phyloP scores from a whole-genome alignment of 352 stramenopile genomes.

The Aphanomyces stellatus region DNA sequence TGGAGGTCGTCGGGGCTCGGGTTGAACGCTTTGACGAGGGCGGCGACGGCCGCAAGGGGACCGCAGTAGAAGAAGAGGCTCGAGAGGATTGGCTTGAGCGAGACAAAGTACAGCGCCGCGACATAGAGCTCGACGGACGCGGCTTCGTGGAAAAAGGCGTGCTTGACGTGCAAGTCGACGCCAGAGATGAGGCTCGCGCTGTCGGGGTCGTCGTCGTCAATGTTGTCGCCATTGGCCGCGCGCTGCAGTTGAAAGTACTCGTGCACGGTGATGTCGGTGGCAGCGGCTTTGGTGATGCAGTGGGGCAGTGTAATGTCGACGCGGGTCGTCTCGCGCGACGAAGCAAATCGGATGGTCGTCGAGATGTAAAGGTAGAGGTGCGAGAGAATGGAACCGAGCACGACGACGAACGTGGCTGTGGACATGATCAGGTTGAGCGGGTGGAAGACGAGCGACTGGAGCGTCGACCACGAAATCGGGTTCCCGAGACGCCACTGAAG shows the following conservation, averaged over 20 bases:
- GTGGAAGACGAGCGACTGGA: slow-evolving; percentile 1
- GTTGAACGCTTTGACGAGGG: not conserved
- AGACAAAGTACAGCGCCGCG: slow-evolving; percentile 6
- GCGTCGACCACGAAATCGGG: not conserved
- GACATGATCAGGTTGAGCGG: slow-evolving; percentile 4
- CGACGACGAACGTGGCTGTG: not conserved
- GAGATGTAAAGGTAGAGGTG: slow-evolving; percentile 7
- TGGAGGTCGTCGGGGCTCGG: not conserved
- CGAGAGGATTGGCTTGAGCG: not conserved
- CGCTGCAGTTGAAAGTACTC: slow-evolving; percentile 13
- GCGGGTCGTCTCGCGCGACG: not conserved
- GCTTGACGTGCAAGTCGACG: slow-evolving; percentile 3
- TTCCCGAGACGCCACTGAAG: not conserved
- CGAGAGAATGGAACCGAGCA: not conserved
- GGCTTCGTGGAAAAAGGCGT: not conserved
- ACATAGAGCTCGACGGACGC: not conserved
- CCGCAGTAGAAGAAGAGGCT: slow-evolving; percentile 3
- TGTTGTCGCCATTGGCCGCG: too few relatives aligned
- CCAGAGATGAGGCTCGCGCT: not conserved
- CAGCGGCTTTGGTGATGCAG: slow-evolving; percentile 4
- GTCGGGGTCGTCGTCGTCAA: too few relatives aligned
- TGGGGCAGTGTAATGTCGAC: slow-evolving; percentile 1
- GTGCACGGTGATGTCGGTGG: slow-evolving; percentile 3
- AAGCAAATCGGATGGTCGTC: not conserved
- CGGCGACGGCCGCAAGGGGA: not conserved